Evolutionary conservation across 345 rosid species (phyloP).

Genomic region (Stellera chamaejasme): DNA sequence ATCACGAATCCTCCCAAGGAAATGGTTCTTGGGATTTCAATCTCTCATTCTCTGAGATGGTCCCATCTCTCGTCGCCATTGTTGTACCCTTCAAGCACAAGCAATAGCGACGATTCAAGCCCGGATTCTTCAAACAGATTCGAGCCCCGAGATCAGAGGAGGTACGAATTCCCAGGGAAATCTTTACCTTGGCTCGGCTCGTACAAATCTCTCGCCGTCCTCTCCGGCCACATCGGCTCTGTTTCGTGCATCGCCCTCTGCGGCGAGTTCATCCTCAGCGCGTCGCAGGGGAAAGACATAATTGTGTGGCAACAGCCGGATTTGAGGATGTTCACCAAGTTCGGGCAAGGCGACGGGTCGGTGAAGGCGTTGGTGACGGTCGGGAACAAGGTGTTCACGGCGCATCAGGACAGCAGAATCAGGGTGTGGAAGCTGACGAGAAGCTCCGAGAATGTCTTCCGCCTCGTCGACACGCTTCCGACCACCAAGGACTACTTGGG

Average conservation of each 20-base stretch:
- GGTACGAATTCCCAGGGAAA: slow-evolving; percentile 16
- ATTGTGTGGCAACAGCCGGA: slow-evolving; percentile 99
- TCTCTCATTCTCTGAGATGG: slow-evolving; percentile 17
- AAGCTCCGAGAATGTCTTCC: slow-evolving; percentile 57
- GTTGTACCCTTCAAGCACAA: slow-evolving; percentile 28
- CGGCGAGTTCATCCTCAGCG: slow-evolving; percentile 86
- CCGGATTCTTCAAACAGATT: slow-evolving; percentile 33
- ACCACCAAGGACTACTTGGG: slow-evolving; percentile 74
- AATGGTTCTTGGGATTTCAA: slow-evolving; percentile 5
- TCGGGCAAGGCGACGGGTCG: slow-evolving; percentile 88
- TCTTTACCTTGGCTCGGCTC: slow-evolving; percentile 27
- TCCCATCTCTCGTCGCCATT: slow-evolving; percentile 43
- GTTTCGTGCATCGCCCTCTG: slow-evolving; percentile 81
- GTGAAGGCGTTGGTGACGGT: slow-evolving; percentile 74
- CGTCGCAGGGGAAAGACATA: slow-evolving; percentile 90
- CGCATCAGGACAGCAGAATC: slow-evolving; percentile 91
- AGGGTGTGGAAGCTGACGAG: slow-evolving; percentile 82
- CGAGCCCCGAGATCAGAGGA: slow-evolving; percentile 19
- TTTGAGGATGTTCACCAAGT: slow-evolving; percentile 72
- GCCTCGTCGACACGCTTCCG: slow-evolving; percentile 74
- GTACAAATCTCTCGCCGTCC: slow-evolving; percentile 55
- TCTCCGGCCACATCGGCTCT: slow-evolving; percentile 74
- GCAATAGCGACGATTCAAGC: slow-evolving; percentile 48
- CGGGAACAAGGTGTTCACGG: slow-evolving; percentile 65
- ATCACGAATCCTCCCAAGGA: background rate